Evolutionary conservation across 495 filamentous ascomycete species (phyloP), one percentile per base, ranked within the genome.

Genomic region (Hyaloscypha finlandica): DNA sequence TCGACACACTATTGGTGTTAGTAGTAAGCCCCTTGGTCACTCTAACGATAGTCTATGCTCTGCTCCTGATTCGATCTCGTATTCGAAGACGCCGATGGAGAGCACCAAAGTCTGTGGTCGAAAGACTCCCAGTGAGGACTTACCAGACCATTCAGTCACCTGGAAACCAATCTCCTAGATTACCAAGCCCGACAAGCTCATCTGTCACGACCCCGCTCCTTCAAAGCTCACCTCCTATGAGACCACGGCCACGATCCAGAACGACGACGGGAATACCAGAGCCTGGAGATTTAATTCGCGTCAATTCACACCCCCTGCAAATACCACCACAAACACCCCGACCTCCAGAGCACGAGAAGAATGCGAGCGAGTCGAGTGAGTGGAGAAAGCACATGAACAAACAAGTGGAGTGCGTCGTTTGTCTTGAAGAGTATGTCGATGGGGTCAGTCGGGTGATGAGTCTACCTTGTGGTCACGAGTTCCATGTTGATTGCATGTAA

Each of bases 401-500:
- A 63, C 93, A 97, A 75, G 85, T 91, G 2, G 95, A 98, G 76
- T 99, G 95, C 74, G 95, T 97, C n/a, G 94, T 99, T 30, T 99
- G 95, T 69, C 80, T 98, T 59, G 95, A 99, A 77, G 96, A 99
- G 73, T 99, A 98, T 76, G 82, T 97, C 20, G 96, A 97, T 76
- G 94, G 95, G 33, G 88, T 98, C 71, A 97, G 93, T 75, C 82
- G 86, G 65, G 96, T 99, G 20, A 99, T 99, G 95, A 97, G 92
- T 70, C 80, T 99, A 60, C 95, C 95, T n/a, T 99, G 95, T 78
- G 95, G 95, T 29, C 95, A 99, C 74, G 95, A 99, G 73, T 99
- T 99, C 77, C 95, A 99, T 76, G 94, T 82, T 42, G 93, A 95
- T 72, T 99, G 95, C 93, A 98, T 99, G 94, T 97, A 84, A 90